Evolutionary conservation across 192 early-diverging fungal species (phyloP).

Genomic region (Lobosporangium transversale): DNA sequence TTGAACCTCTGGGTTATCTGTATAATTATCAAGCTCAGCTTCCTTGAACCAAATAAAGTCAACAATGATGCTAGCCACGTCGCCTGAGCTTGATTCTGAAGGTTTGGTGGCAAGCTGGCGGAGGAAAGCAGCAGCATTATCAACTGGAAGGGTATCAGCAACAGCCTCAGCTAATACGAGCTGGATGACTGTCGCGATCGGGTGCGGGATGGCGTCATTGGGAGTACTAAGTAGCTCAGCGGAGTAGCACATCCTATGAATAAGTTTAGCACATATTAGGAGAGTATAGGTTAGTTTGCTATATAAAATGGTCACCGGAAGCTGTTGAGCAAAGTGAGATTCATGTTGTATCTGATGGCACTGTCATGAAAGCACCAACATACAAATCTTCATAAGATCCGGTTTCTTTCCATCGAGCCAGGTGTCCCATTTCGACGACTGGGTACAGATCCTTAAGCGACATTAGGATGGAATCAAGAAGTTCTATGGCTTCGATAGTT

Average conservation of each 20-base stretch:
- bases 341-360: too few relatives aligned
- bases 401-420: slow-evolving; percentile 21
- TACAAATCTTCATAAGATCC: slow-evolving; percentile 23
- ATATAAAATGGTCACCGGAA: neutral
- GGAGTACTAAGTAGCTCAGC: slow-evolving; percentile 6
- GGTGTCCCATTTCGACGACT: too few relatives aligned
- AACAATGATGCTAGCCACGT: slow-evolving; percentile 21
- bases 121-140: slow-evolving; percentile 17
- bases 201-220: slow-evolving; percentile 10
- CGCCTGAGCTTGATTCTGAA: neutral
- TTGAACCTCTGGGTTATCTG: neutral
- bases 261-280: neutral
- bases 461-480: too few relatives aligned
- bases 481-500: too few relatives aligned
- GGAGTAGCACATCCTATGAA: slow-evolving; percentile 13
- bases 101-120: neutral
- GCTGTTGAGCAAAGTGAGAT: too few relatives aligned
- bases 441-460: too few relatives aligned
- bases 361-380: neutral
- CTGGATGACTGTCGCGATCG: slow-evolving; percentile 9
- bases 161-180: slow-evolving; percentile 1
- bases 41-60: slow-evolving; percentile 44
- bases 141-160: neutral
- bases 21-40: slow-evolving; percentile 13
- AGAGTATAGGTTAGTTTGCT: neutral